Evolutionary conservation across 805 yeast genomes (phyloP).

Genomic region (Wickerhamiella vanderwaltii): DNA sequence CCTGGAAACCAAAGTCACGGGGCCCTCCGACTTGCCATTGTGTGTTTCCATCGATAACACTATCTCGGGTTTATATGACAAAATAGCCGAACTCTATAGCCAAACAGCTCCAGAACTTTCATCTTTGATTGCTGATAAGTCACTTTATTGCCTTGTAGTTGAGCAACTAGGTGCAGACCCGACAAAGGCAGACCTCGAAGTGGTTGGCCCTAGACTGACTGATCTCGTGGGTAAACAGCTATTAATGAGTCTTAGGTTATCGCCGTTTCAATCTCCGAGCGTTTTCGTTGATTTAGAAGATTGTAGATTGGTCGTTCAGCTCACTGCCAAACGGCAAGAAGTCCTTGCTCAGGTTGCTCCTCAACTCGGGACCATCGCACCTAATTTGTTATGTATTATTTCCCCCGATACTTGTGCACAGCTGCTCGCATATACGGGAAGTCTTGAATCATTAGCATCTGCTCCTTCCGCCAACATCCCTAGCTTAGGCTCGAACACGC

Average conservation of each 20-base stretch:
- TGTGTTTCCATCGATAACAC: conserved; percentile 41
- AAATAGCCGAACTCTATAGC: conserved; percentile 41
- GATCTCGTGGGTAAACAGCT: conserved; percentile 50
- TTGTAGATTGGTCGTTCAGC: conserved; percentile 14
- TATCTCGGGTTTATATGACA: conserved; percentile 37
- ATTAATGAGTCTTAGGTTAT: conserved; percentile 53
- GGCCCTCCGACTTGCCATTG: conserved; percentile 35
- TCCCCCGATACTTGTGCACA: conserved; percentile 67
- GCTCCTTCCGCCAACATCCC: conserved; percentile 75
- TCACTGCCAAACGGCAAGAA: not conserved
- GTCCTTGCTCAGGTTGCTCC: conserved; percentile 32
- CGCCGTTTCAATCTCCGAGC: conserved; percentile 18
- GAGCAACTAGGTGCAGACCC: conserved; percentile 32
- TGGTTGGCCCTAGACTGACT: not conserved
- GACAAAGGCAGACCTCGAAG: not conserved
- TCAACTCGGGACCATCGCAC: conserved; percentile 48
- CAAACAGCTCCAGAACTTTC: conserved; percentile 62
- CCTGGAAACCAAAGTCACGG: conserved; percentile 35
- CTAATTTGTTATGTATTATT: conserved; percentile 61
- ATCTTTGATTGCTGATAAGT: conserved; percentile 46
- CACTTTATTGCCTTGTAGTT: conserved; percentile 47
- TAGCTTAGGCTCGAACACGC: conserved; percentile 42
- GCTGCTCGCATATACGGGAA: conserved; percentile 55
- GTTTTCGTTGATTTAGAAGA: conserved; percentile 31
- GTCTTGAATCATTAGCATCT: conserved; percentile 48